Evolutionary conservation across 2,329 filamentous ascomycete species (phyloP).

Genomic region (Phyllosticta ampelicida): DNA sequence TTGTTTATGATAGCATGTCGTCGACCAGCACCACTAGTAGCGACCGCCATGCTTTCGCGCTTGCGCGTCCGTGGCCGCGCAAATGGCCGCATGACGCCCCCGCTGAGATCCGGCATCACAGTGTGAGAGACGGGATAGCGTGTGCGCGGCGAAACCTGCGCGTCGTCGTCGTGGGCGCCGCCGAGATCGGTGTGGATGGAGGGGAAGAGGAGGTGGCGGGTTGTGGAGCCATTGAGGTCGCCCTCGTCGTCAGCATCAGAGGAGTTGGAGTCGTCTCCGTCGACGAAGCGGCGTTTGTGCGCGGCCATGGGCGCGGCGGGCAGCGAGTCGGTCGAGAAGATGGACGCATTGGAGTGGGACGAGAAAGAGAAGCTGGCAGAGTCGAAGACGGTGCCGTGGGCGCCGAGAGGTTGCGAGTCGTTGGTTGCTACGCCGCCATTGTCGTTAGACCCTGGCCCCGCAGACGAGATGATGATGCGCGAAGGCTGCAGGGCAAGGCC

Average conservation of each 20-base stretch:
- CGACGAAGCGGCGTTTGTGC: conserved; percentile 31
- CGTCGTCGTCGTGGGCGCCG: conserved; percentile 22
- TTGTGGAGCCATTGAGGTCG: not conserved
- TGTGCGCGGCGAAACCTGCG: conserved; percentile 24
- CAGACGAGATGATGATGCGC: conserved; percentile 14
- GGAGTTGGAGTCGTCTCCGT: conserved; percentile 27
- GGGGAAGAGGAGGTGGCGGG: not conserved
- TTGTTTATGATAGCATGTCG: not conserved
- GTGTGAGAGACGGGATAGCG: conserved; percentile 14
- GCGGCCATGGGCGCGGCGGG: conserved; percentile 18
- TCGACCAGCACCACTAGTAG: conserved; percentile 24
- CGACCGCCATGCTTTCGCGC: conserved; percentile 20
- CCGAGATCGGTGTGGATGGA: conserved; percentile 17
- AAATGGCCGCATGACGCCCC: conserved; percentile 15
- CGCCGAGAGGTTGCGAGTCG: conserved; percentile 12
- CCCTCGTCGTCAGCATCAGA: conserved; percentile 13
- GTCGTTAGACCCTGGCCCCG: conserved; percentile 29
- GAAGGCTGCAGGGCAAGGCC: conserved; percentile 31
- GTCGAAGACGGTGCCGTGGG: conserved; percentile 14
- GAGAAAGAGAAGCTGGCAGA: conserved; percentile 25
- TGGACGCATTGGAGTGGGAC: conserved; percentile 20
- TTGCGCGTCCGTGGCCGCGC: conserved; percentile 24
- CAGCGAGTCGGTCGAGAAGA: conserved; percentile 18
- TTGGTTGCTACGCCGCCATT: conserved; percentile 22
- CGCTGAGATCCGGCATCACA: conserved; percentile 7